A percentile compares a stretch with the other conserved stretches of the same genome.
These are phyloP conservation scores for Hypoxylon crocopeplum DNA, from an alignment of 495 filamentous ascomycete species.

Conservation along the genomic window DNA sequence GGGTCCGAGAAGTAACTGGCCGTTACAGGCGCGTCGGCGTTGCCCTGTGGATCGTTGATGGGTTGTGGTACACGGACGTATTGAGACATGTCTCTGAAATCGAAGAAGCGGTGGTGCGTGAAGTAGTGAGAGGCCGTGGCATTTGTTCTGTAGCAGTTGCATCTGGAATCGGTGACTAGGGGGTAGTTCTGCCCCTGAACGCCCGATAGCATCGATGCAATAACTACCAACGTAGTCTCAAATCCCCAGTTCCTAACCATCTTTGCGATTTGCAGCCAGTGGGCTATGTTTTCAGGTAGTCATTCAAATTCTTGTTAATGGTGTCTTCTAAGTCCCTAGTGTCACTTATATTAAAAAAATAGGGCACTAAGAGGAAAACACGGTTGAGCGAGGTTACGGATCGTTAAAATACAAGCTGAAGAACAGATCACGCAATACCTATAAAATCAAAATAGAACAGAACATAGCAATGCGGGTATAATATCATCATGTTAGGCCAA, in stretches of 20 bases:
- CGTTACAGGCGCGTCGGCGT: slow-evolving; percentile 40
- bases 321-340: too few relatives aligned
- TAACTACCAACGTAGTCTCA: slow-evolving; percentile 14
- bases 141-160: slow-evolving; percentile 58
- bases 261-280: background rate
- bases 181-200: slow-evolving; percentile 41
- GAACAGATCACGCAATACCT: too few relatives aligned
- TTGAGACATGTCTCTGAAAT: slow-evolving; percentile 63
- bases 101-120: slow-evolving; percentile 69
- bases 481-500: background rate
- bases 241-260: slow-evolving; percentile 22
- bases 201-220: slow-evolving; percentile 10
- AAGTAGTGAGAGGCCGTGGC: slow-evolving; percentile 61
- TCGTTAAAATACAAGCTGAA: too few relatives aligned
- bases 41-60: slow-evolving; percentile 40
- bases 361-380: too few relatives aligned
- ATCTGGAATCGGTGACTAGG: slow-evolving; percentile 51
- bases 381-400: too few relatives aligned
- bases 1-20: slow-evolving; percentile 49
- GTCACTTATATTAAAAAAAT: too few relatives aligned
- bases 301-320: too few relatives aligned
- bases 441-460: too few relatives aligned
- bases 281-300: too few relatives aligned
- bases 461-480: too few relatives aligned
- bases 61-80: slow-evolving; percentile 47